phyloP scores from a whole-genome alignment of 1,139 yeast species.

The Lodderomyces pseudojiufengensis region DNA sequence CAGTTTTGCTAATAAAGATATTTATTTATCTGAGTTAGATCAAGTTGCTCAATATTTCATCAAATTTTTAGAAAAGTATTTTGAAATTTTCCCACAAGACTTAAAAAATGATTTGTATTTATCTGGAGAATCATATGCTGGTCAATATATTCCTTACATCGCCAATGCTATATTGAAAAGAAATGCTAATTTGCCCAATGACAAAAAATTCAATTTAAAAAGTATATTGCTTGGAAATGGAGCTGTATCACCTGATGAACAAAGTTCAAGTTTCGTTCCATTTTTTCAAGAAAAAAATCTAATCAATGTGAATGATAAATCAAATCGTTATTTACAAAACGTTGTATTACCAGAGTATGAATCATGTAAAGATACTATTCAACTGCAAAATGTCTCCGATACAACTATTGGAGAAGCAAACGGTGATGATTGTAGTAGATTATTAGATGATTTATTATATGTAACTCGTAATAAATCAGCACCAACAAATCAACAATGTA shows the following conservation, averaged over 20 bases:
- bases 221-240: slow-evolving; percentile 91
- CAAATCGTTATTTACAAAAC: too few relatives aligned
- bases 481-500: slow-evolving; percentile 46
- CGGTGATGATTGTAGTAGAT: slow-evolving; percentile 42
- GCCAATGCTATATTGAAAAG: slow-evolving; percentile 58
- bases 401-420: slow-evolving; percentile 25
- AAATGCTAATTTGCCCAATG: slow-evolving; percentile 29
- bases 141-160: slow-evolving; percentile 90
- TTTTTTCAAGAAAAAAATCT: slow-evolving; percentile 60
- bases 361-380: too few relatives aligned
- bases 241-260: slow-evolving; percentile 86
- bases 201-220: slow-evolving; percentile 42
- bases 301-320: slow-evolving; percentile 24
- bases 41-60: slow-evolving; percentile 60
- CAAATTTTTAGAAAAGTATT: slow-evolving; percentile 63
- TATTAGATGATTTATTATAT: slow-evolving; percentile 39
- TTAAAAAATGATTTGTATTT: slow-evolving; percentile 59
- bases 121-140: slow-evolving; percentile 96
- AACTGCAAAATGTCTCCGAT: slow-evolving; percentile 13
- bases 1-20: slow-evolving; percentile 48
- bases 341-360: too few relatives aligned
- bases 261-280: slow-evolving; percentile 77
- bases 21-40: slow-evolving; percentile 55
- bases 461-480: slow-evolving; percentile 31
- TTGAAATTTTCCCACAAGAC: slow-evolving; percentile 72